Base-by-base conservation (phyloP, 441 rosid species). In the Populus trichocarpa region DNA sequence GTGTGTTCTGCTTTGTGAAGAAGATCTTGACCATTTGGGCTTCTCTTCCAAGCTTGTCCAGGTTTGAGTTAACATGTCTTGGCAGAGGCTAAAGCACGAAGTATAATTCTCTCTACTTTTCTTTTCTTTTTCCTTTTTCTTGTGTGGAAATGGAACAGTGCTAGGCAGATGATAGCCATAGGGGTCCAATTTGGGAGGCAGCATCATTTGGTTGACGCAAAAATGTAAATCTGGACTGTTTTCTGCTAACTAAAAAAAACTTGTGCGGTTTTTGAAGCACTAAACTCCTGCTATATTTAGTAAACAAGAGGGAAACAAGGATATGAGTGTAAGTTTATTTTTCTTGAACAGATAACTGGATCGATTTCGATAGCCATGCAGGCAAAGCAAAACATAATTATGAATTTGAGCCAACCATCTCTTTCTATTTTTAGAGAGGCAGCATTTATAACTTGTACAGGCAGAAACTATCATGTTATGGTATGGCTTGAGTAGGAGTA, bases 11-110 rank as follows among this genome's bases (percentile, higher is more conserved):
- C 77, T 72, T 79, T 67, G 6, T 32, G 28, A 30, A 7, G 30
- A 69, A 33, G 80, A 66, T 72, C 69, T 69, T 77, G 67, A 16
- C 69, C 68, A 46, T 20, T 70, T 72, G 75, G 77, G 69, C 74
- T 26, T 69, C 33, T 12, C 16, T 66, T 66, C 28, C 13, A 14
- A 46, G 6, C 28, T 1, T 33, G 30, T 28, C 70, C 33, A 23
- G 5, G 38, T 14, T 13, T 2, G 36, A 18, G 20, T 18, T 12
- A 23, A 8, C 70, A 67, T 28, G 38, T 46, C 8, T 16, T 8
- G 70, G 10, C 30, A 14, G 0, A 14, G 33, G n/a, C 18, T 12
- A 28, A 32, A 28, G 38, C 38, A 28, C 0, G 33, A 32, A 12
- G 33, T 11, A 32, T 11, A 67, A 14, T 26, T 3, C 13, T 8